A percentile compares a stretch with the other conserved stretches of the same genome.
Conservation (phyloP, 1,284 basidiomycete genomes). For the Flammula alnicola region DNA sequence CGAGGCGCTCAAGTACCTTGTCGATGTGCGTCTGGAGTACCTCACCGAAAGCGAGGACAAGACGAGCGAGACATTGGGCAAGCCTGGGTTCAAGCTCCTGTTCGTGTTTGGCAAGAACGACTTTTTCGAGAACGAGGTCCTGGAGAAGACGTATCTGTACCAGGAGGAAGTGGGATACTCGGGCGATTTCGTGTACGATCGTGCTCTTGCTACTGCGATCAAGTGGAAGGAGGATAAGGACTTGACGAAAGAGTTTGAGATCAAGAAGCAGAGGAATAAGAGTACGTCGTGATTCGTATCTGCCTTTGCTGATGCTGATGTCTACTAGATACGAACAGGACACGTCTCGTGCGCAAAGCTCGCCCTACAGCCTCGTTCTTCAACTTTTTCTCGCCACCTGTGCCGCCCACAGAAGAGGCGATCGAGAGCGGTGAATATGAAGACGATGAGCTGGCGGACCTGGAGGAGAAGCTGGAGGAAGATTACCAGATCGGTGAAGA, state of each 20-base stretch:
- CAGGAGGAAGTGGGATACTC: constrained; percentile 92
- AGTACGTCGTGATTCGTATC: constrained; percentile 55
- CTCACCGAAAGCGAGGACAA: constrained; percentile 41
- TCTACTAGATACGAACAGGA: constrained; percentile 84
- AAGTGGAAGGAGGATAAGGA: constrained; percentile 99
- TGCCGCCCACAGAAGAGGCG: constrained; percentile 70
- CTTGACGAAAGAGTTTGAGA: constrained; percentile 96
- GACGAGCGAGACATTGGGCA: constrained; percentile 47
- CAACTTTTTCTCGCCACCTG: constrained; percentile 95
- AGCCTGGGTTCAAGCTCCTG: constrained; percentile 90
- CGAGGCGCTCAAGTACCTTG: constrained; percentile 58
- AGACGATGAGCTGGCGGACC: constrained; percentile 86
- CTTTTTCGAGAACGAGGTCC: constrained; percentile 83
- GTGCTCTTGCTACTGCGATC: constrained; percentile 88
- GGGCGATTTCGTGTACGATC: constrained; percentile 96
- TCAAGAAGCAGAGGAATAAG: constrained; percentile 99
- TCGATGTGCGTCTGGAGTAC: constrained; percentile 75
- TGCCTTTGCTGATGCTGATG: constrained; percentile 3
- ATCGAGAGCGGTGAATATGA: constrained; percentile 80
- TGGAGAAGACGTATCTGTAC: constrained; percentile 96
- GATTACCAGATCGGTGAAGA: constrained; percentile 99
- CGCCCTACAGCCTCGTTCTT: constrained; percentile 93
- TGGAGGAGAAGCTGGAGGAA: constrained; percentile 93
- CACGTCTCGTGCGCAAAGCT: constrained; percentile 89
- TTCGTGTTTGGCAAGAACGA: constrained; percentile 88